Conservation (phyloP, 179 eudicot species). For the Silene vulgaris region DNA sequence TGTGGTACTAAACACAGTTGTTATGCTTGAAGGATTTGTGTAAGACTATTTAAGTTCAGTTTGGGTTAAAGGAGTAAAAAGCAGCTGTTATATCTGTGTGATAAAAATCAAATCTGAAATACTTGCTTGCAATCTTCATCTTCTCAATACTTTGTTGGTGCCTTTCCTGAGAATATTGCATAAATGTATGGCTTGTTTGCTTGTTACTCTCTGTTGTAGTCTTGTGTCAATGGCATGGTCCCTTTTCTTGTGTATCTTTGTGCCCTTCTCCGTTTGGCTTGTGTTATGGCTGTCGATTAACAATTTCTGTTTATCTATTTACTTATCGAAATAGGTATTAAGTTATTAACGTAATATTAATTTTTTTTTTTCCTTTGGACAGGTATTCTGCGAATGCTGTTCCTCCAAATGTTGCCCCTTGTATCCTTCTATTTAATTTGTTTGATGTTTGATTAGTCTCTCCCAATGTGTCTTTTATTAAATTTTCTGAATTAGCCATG, state of each 20-base stretch:
- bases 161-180: not conserved
- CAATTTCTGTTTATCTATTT: not conserved
- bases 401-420: slow-evolving; percentile 74
- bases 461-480: not conserved
- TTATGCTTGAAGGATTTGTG: not conserved
- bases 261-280: not conserved
- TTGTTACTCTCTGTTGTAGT: not conserved
- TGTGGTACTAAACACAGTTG: not conserved
- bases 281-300: not conserved
- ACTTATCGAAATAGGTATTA: not conserved
- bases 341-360: not conserved
- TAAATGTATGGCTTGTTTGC: not conserved
- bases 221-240: not conserved
- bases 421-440: slow-evolving; percentile 69
- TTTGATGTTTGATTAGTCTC: slow-evolving; percentile 1
- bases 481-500: not conserved
- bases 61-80: not conserved
- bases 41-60: not conserved
- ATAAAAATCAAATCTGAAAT: not conserved
- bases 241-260: not conserved
- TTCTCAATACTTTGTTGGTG: not conserved
- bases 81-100: not conserved
- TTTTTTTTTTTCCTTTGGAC: slow-evolving; percentile 26
- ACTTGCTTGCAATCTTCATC: not conserved
- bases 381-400: slow-evolving; percentile 77